phyloP scores from a whole-genome alignment of 2,329 filamentous ascomycete species.

The Ascochyta koolunga region DNA sequence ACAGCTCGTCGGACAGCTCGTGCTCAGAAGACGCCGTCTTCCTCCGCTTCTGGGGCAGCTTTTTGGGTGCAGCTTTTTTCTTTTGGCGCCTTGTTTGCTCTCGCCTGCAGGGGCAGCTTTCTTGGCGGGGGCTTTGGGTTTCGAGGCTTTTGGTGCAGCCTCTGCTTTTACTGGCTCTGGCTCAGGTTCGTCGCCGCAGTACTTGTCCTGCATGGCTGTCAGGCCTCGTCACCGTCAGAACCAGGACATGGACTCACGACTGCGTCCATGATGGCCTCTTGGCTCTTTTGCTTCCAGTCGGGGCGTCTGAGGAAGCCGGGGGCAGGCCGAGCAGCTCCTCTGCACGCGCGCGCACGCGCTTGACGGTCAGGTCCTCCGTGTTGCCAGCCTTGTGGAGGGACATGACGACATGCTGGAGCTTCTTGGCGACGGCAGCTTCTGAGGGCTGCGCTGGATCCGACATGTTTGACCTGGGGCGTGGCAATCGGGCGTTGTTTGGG shows the following conservation, averaged over 20 bases:
- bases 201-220: constrained; percentile 30
- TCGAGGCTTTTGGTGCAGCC: constrained; percentile 3
- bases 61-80: constrained; percentile 34
- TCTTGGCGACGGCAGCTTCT: constrained; percentile 47
- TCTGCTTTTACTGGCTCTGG: constrained; percentile 31
- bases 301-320: constrained; percentile 61
- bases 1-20: constrained; percentile 41
- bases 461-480: constrained; percentile 24
- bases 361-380: constrained; percentile 62
- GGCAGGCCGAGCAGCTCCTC: constrained; percentile 60
- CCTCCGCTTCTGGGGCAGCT: constrained; percentile 40
- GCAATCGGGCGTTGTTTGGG: constrained; percentile 13
- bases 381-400: constrained; percentile 50
- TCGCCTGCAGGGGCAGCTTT: constrained; percentile 24
- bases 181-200: constrained; percentile 34
- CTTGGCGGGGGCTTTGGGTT: constrained; percentile 11
- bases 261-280: constrained; percentile 33
- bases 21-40: constrained; percentile 39
- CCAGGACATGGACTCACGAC: constrained; percentile 29
- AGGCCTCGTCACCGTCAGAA: background rate
- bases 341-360: constrained; percentile 59
- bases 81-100: constrained; percentile 39
- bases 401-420: constrained; percentile 51
- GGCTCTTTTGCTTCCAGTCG: constrained; percentile 63
- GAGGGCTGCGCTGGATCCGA: constrained; percentile 44